Evolutionary conservation across 768 basidiomycete genomes (phyloP).

Genomic region (Leccinum incarnatum): DNA sequence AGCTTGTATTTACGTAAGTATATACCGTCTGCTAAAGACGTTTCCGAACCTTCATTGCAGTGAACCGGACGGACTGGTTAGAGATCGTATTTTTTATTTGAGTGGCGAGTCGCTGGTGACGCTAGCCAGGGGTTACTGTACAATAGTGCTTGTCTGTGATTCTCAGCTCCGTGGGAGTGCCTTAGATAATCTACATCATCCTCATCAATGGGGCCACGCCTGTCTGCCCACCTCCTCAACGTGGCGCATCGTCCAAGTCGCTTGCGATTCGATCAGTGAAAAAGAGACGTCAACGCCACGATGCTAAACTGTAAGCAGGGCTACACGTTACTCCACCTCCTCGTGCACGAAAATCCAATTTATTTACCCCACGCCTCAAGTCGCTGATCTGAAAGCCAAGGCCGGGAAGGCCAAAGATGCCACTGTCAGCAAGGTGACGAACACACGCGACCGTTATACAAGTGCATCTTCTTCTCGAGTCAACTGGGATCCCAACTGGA

Average conservation of each 20-base stretch:
- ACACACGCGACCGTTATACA: slow-evolving; percentile 53
- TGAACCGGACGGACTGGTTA: too few species aligned
- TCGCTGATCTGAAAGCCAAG: slow-evolving; percentile 65
- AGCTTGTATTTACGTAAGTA: slow-evolving; percentile 5
- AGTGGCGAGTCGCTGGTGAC: too few species aligned
- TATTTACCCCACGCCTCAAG: slow-evolving; percentile 28
- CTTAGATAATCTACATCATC: not conserved
- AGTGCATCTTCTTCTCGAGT: slow-evolving; percentile 60
- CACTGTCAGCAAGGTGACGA: slow-evolving; percentile 47
- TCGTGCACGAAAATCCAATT: not conserved
- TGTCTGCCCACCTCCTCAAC: not conserved
- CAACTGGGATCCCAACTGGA: slow-evolving; percentile 60
- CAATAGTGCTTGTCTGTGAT: too few species aligned
- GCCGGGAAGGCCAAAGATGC: slow-evolving; percentile 61
- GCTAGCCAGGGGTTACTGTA: too few species aligned
- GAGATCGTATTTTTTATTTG: too few species aligned
- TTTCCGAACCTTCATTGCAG: not conserved
- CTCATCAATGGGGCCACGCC: too few species aligned
- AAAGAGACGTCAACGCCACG: not conserved
- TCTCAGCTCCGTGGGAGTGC: not conserved
- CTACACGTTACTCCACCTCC: not conserved
- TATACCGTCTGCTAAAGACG: not conserved
- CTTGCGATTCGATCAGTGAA: not conserved
- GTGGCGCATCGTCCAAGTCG: not conserved
- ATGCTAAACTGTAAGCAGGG: slow-evolving; percentile 32